A percentile compares a stretch with the other conserved stretches of the same genome.
These are phyloP conservation scores for Pichia sp. DNA, from an alignment of 1,139 yeast species.

Conservation along the genomic window DNA sequence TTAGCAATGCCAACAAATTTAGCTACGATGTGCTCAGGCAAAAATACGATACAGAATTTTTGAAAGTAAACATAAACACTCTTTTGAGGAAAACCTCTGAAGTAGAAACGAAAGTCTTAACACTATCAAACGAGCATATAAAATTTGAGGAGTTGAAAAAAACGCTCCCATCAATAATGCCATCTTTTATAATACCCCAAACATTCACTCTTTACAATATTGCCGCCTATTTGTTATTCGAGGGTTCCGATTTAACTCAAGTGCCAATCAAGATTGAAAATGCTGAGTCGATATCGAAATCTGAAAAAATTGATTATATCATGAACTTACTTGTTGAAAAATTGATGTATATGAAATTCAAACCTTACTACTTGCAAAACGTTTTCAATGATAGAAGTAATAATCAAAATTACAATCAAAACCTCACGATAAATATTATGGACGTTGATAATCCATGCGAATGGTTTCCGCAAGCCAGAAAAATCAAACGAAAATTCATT, in stretches of 20 bases:
- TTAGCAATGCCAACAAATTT: conserved; percentile 6
- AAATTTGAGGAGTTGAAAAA: background rate
- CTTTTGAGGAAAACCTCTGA: conserved; percentile 7
- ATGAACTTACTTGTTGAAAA: conserved; percentile 26
- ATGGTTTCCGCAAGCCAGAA: conserved; percentile 87
- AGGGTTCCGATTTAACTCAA: background rate
- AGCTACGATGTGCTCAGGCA: conserved; percentile 13
- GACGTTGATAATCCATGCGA: conserved; percentile 71
- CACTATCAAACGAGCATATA: conserved; percentile 11
- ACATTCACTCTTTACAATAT: background rate
- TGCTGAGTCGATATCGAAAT: background rate
- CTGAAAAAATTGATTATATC: background rate
- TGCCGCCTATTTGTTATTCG: conserved; percentile 7
- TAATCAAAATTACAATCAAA: conserved; percentile 30
- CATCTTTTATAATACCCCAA: conserved; percentile 7
- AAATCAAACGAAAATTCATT: conserved; percentile 68
- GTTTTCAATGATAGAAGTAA: conserved; percentile 28
- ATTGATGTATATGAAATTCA: conserved; percentile 27
- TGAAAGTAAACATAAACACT: conserved; percentile 9
- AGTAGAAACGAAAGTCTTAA: conserved; percentile 12
- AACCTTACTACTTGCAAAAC: conserved; percentile 28
- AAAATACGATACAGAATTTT: conserved; percentile 12
- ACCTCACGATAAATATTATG: conserved; percentile 34
- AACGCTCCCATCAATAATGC: conserved; percentile 5
- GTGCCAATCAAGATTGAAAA: conserved; percentile 1